These are phyloP conservation scores for Paramecium sexaurelia DNA, from an alignment of 73 alveolate species.

Conservation along the genomic window DNA sequence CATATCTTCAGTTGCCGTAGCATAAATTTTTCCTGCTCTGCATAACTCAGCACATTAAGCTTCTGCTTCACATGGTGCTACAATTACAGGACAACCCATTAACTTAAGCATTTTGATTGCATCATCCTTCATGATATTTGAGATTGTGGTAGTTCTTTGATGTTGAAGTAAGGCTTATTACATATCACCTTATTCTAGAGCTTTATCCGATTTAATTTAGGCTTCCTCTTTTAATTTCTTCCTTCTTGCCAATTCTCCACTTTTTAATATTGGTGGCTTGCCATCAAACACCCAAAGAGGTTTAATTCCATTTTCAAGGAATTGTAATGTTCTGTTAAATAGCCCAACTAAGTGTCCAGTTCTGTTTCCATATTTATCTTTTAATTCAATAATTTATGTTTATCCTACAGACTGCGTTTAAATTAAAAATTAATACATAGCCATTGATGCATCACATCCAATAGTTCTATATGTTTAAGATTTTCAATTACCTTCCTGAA, in stretches of 20 bases:
- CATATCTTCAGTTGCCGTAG: conserved; percentile 96
- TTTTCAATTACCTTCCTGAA: conserved; percentile 73
- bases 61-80: conserved; percentile 98
- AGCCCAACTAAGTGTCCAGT: conserved; percentile 98
- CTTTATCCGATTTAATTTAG: conserved; percentile 78
- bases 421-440: conserved; percentile 95
- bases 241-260: conserved; percentile 81
- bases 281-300: conserved; percentile 99
- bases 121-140: conserved; percentile 88
- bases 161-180: conserved; percentile 81
- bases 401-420: conserved; percentile 84
- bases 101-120: conserved; percentile 85
- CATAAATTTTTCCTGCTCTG: conserved; percentile 85
- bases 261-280: conserved; percentile 93
- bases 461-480: conserved; percentile 83
- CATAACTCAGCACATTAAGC: conserved; percentile 92
- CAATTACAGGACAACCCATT: conserved; percentile 87
- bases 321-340: conserved; percentile 86
- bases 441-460: conserved; percentile 95
- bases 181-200: conserved; percentile 87
- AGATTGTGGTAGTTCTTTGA: conserved; percentile 80
- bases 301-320: conserved; percentile 93
- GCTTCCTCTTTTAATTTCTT: conserved; percentile 85
- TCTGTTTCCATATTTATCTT: conserved; percentile 95
- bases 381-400: conserved; percentile 83